A percentile compares a stretch with the other conserved stretches of the same genome.
phyloP scores from a whole-genome alignment of 2,329 filamentous ascomycete species.

The Lachnellula occidentalis region DNA sequence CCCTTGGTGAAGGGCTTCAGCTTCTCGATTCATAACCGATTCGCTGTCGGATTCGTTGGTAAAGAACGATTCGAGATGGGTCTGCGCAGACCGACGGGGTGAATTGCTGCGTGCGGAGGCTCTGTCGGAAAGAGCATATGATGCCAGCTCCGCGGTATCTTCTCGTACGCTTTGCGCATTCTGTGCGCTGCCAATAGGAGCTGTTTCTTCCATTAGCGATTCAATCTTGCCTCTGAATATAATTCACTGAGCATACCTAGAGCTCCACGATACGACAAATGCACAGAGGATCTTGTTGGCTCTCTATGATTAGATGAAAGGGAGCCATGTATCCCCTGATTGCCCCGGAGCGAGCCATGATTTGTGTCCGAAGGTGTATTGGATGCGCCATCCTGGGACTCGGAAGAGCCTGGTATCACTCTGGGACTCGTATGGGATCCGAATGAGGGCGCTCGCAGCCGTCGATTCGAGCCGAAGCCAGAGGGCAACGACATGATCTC shows the following conservation, averaged over 20 bases:
- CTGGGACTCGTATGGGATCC: slow-evolving; percentile 26
- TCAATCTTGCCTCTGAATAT: background rate
- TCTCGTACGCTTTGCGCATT: slow-evolving; percentile 77
- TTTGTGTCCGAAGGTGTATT: slow-evolving; percentile 14
- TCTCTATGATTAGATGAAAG: slow-evolving; percentile 44
- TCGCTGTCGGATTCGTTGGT: slow-evolving; percentile 19
- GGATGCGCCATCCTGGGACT: slow-evolving; percentile 15
- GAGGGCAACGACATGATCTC: slow-evolving; percentile 24
- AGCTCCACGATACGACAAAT: slow-evolving; percentile 56
- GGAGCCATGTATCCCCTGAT: slow-evolving; percentile 11
- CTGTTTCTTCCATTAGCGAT: slow-evolving; percentile 30
- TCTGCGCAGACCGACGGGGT: slow-evolving; percentile 20
- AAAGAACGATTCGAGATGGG: slow-evolving; percentile 27
- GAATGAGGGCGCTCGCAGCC: slow-evolving; percentile 17
- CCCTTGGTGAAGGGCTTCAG: slow-evolving; percentile 35
- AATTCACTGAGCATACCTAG: slow-evolving; percentile 42
- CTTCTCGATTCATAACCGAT: slow-evolving; percentile 12
- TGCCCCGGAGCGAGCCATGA: slow-evolving; percentile 22
- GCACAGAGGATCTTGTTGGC: slow-evolving; percentile 67
- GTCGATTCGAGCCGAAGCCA: slow-evolving; percentile 14
- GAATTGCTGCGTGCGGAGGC: slow-evolving; percentile 29
- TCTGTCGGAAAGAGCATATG: slow-evolving; percentile 68
- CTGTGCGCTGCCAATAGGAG: slow-evolving; percentile 60
- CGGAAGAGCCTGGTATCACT: slow-evolving; percentile 21
- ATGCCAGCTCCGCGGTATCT: slow-evolving; percentile 82